Percentiles rank a stretch among this genome's conserved stretches.
Evolutionary conservation across 495 filamentous ascomycete genomes (phyloP).

Genomic region (Margaritispora aquatica): DNA sequence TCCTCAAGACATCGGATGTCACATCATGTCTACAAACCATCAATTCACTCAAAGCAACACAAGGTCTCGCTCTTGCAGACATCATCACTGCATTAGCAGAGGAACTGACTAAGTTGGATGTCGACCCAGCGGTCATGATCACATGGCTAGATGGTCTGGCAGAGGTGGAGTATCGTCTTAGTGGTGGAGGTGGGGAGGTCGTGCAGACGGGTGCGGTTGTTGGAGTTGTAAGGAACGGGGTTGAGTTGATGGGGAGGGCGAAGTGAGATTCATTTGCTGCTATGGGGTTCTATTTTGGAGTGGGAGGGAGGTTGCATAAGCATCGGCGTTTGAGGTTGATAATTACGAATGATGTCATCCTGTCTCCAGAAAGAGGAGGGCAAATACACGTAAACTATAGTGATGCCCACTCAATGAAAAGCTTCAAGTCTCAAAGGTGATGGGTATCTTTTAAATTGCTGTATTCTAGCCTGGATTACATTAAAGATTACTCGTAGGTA

Average conservation of each 20-base stretch:
- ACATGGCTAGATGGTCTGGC: slow-evolving; percentile 88
- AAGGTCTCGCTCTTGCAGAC: slow-evolving; percentile 90
- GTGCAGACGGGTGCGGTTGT: slow-evolving; percentile 91
- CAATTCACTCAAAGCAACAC: slow-evolving; percentile 74
- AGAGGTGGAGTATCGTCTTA: slow-evolving; percentile 85
- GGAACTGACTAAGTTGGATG: slow-evolving; percentile 74
- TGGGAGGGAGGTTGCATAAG: no score
- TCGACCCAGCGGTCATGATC: slow-evolving; percentile 80
- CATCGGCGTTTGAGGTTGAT: no score
- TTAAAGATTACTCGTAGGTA: no score
- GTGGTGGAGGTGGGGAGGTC: slow-evolving; percentile 80
- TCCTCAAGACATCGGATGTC: slow-evolving; percentile 77
- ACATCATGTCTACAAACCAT: slow-evolving; percentile 81
- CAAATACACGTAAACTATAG: no score
- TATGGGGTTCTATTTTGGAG: no score
- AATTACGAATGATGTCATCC: no score
- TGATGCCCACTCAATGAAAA: no score
- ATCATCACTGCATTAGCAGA: slow-evolving; percentile 82
- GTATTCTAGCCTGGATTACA: no score
- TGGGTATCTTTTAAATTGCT: no score
- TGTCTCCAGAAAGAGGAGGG: no score
- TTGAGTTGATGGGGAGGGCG: slow-evolving; percentile 56
- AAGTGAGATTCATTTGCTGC: no score
- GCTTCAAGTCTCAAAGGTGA: no score
- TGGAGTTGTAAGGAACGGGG: slow-evolving; percentile 81